Evolutionary conservation across 441 rosid species (phyloP), one percentile per base, ranked within the genome.

Genomic region (Gossypium gossypioides): DNA sequence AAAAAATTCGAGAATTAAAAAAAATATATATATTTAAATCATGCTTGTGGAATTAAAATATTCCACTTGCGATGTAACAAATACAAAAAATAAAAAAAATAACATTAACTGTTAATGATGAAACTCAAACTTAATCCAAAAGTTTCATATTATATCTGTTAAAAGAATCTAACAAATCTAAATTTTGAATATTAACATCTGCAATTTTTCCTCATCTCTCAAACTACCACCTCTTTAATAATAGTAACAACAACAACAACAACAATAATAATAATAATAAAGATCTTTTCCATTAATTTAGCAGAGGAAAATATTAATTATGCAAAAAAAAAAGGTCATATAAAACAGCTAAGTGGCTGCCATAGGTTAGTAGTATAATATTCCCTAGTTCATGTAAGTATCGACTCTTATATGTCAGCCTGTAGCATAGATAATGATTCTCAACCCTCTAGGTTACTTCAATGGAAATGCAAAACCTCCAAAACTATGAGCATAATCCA

Each of bases 111-210:
- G 42, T 37, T 37, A 37, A 37, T 7, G 42, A 37, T 37, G 42
- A 37, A 37, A 37, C 44, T 9, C 44, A 40, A 40, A 40, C 44
- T 40, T 40, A 40, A 40, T 40, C 44, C 44, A 40, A 40, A 40
- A 8, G 44, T 40, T 40, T 8, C 44, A 40, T 40, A 40, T 7
- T 37, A 37, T 37, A 37, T 8, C 12, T 37, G 10, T 37, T 37
- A 37, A 8, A 37, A 37, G 44, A 37, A 37, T 37, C 12, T 37
- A 37, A 8, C 3, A 40, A 40, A 40, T 40, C 12, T 40, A 40
- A 8, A 40, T 8, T 40, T 9, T 40, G 44, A 40, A 40, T 40
- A 40, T 40, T 40, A 81, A 80, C 52, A 50, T 15, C 55, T n/a
- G 55, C 55, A 50, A 50, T 15, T 16, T 13, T 50, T 50, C 44